Evolutionary conservation across 768 basidiomycete species (phyloP).

Genomic region (Suillus bovinus): DNA sequence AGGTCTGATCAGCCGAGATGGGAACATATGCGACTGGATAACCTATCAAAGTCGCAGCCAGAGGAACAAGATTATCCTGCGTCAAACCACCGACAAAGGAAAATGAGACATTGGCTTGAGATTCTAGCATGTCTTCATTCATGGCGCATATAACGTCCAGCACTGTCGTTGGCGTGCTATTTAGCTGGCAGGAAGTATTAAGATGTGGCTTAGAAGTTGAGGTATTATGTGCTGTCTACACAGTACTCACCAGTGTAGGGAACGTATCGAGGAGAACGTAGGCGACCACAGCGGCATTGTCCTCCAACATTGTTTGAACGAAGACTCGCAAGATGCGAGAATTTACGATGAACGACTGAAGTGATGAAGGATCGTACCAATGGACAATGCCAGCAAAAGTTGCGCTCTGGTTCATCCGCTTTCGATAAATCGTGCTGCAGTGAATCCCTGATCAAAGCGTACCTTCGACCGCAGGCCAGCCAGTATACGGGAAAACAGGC

Average conservation of each 20-base stretch:
- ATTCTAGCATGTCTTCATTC: constrained; percentile 7
- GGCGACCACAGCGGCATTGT: constrained; percentile 13
- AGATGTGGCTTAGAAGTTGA: background rate
- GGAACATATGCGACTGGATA: constrained; percentile 62
- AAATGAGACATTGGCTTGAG: constrained; percentile 21
- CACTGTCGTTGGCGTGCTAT: constrained; percentile 15
- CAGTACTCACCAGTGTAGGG: constrained; percentile 24
- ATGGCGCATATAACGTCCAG: constrained; percentile 16
- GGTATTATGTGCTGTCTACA: no score
- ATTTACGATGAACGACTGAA: constrained; percentile 61
- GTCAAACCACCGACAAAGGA: constrained; percentile 31
- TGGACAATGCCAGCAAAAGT: constrained; percentile 45
- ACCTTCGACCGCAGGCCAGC: constrained; percentile 39
- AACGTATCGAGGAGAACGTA: constrained; percentile 21
- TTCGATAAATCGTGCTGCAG: background rate
- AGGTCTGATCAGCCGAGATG: constrained; percentile 33
- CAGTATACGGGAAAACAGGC: constrained; percentile 39
- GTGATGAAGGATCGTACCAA: constrained; percentile 44
- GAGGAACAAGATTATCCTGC: constrained; percentile 40
- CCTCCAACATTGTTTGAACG: constrained; percentile 9
- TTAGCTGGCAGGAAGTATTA: constrained; percentile 16
- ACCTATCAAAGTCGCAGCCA: constrained; percentile 61
- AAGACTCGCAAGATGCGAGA: constrained; percentile 19
- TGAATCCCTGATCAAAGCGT: constrained; percentile 23
- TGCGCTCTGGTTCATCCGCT: constrained; percentile 14